phyloP scores from a whole-genome alignment of 148 eudicot species.

The Agrostemma githago region DNA sequence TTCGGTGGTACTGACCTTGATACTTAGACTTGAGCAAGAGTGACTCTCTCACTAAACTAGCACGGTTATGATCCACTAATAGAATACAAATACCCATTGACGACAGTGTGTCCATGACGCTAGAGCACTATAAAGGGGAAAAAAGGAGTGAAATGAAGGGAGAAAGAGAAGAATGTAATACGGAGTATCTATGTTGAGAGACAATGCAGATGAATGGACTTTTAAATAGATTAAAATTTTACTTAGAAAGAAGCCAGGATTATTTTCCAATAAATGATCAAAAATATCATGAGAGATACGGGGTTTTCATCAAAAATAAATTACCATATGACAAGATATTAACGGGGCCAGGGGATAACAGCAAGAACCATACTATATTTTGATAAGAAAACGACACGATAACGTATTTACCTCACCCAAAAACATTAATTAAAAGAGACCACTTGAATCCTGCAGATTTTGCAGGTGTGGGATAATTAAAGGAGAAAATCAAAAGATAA shows the following conservation, averaged over 20 bases:
- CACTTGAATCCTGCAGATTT: slow-evolving; percentile 7
- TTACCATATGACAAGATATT: slow-evolving; percentile 1
- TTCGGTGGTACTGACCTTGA: slow-evolving; percentile 17
- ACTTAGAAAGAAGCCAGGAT: not conserved
- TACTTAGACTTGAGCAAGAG: slow-evolving; percentile 11
- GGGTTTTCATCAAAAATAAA: not conserved
- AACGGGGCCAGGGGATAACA: not conserved
- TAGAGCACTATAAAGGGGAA: not conserved
- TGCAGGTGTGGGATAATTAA: not conserved
- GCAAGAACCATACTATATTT: not conserved
- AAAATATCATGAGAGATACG: not conserved
- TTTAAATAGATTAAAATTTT: not conserved
- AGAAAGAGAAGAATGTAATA: slow-evolving; percentile 2
- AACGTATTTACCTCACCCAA: not conserved
- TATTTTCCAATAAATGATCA: not conserved
- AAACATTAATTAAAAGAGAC: not conserved
- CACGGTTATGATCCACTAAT: slow-evolving; percentile 16
- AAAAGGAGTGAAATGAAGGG: not conserved
- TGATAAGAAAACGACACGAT: not conserved
- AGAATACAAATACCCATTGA: not conserved
- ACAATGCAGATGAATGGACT: not conserved
- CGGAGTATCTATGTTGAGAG: not conserved
- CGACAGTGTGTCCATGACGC: slow-evolving; percentile 12
- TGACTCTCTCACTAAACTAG: not conserved
- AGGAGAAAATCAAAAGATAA: not conserved